A percentile compares a stretch with the other conserved stretches of the same genome.
These are phyloP conservation scores for Eucalyptus pauciflora DNA, from an alignment of 345 rosid species.

Conservation along the genomic window DNA sequence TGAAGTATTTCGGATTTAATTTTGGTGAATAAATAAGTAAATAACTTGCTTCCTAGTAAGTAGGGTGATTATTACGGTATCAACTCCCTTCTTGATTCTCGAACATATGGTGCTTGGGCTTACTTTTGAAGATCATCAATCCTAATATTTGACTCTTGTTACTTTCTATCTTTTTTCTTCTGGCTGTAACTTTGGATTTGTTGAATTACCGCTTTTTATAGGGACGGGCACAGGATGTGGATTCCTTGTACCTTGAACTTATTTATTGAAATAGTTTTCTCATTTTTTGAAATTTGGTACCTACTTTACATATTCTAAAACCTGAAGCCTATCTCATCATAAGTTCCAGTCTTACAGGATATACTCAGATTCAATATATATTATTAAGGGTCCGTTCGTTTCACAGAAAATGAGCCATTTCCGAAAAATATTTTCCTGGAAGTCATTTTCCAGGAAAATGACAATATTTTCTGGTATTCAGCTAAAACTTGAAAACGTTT, in stretches of 20 bases:
- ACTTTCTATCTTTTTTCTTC: rapidly evolving
- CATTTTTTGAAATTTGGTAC: rapidly evolving
- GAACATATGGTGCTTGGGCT: neutral
- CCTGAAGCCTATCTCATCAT: rapidly evolving
- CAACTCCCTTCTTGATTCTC: neutral
- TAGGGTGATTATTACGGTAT: neutral
- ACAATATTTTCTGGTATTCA: too few relatives aligned
- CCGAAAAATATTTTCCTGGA: too few relatives aligned
- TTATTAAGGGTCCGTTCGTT: too few relatives aligned
- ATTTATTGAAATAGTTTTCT: rapidly evolving
- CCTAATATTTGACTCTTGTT: neutral
- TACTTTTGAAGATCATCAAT: neutral
- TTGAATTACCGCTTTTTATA: neutral
- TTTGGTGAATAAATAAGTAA: neutral
- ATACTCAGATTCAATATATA: rapidly evolving
- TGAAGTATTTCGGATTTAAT: neutral
- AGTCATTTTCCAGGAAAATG: too few relatives aligned
- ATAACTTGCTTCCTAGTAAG: neutral
- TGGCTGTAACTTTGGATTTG: neutral
- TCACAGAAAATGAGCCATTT: too few relatives aligned
- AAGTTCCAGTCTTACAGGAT: rapidly evolving
- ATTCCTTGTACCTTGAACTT: rapidly evolving
- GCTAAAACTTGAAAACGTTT: too few relatives aligned
- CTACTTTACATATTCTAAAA: rapidly evolving
- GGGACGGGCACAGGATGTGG: rapidly evolving